A percentile compares a stretch with the other conserved stretches of the same genome.
phyloP scores from a whole-genome alignment of 1,284 basidiomycete species.

The Pterula multifida region DNA sequence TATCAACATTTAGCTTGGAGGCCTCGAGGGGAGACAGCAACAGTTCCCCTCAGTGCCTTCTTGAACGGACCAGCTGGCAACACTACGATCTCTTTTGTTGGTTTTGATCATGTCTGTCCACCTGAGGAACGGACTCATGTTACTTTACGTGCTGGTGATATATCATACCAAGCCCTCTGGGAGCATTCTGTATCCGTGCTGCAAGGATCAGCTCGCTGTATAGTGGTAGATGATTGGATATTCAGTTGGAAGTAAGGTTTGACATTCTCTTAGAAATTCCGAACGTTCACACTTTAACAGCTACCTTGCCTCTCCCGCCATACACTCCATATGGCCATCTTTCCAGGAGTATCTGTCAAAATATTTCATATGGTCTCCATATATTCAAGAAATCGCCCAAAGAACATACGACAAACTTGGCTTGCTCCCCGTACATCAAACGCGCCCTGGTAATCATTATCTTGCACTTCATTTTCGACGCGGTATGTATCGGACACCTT shows the following conservation, averaged over 20 bases:
- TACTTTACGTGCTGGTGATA: constrained; percentile 11
- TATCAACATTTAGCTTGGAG: constrained; percentile 33
- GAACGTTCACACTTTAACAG: constrained; percentile 11
- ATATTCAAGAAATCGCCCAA: constrained; percentile 19
- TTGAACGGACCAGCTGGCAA: constrained; percentile 22
- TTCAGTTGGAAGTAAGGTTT: constrained; percentile 26
- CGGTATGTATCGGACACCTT: constrained; percentile 14
- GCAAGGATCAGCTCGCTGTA: constrained; percentile 21
- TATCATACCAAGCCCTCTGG: constrained; percentile 20
- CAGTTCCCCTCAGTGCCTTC: constrained; percentile 28
- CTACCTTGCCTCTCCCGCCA: constrained; percentile 24
- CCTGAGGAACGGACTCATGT: constrained; percentile 23
- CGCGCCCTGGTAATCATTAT: constrained; percentile 21
- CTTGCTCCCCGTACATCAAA: constrained; percentile 14
- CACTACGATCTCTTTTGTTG: constrained; percentile 20
- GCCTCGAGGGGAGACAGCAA: constrained; percentile 23
- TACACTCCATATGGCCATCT: constrained; percentile 27
- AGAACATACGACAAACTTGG: constrained; percentile 20
- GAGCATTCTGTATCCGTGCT: constrained; percentile 20
- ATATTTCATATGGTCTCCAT: constrained; percentile 27
- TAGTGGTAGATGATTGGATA: constrained; percentile 29
- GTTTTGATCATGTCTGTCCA: constrained; percentile 26
- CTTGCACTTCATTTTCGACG: constrained; percentile 31
- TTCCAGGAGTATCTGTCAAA: constrained; percentile 25
- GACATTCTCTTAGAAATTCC: background rate